phyloP scores from a whole-genome alignment of 164 flowering plant genomes.

The Umbilicus rupestris region DNA sequence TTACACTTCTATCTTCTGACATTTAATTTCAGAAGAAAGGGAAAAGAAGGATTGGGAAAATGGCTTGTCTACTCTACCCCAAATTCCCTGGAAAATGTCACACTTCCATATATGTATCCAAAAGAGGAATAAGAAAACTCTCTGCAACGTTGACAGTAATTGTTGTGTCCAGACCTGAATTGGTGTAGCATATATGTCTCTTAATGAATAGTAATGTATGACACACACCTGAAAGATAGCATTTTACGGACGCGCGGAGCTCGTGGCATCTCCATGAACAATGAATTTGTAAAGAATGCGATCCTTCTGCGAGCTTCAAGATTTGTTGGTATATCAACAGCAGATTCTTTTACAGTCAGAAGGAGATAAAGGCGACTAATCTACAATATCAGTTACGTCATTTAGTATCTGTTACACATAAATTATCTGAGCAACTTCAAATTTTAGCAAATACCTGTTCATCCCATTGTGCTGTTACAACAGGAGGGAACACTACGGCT shows the following conservation, averaged over 20 bases:
- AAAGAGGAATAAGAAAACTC: neutral
- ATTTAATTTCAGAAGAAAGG: neutral
- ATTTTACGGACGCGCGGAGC: slow-evolving; percentile 10
- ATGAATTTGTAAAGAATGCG: slow-evolving; percentile 6
- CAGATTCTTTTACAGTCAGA: slow-evolving; percentile 3
- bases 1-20: neutral
- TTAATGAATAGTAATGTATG: neutral
- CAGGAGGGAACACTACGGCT: slow-evolving; percentile 71
- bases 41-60: neutral
- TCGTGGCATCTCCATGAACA: slow-evolving; percentile 10
- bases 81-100: neutral
- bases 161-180: neutral
- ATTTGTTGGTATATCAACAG: slow-evolving; percentile 7
- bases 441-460: slow-evolving; percentile 43
- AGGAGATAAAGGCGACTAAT: slow-evolving; percentile 3
- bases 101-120: neutral
- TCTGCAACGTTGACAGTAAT: neutral
- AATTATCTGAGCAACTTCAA: neutral
- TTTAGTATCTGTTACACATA: neutral
- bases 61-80: neutral
- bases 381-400: neutral
- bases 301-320: slow-evolving; percentile 9
- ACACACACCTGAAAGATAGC: slow-evolving; percentile 1
- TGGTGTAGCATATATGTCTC: neutral
- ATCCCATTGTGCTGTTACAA: slow-evolving; percentile 85